Conservation (phyloP, 768 basidiomycete species). For the Amanita muscaria region DNA sequence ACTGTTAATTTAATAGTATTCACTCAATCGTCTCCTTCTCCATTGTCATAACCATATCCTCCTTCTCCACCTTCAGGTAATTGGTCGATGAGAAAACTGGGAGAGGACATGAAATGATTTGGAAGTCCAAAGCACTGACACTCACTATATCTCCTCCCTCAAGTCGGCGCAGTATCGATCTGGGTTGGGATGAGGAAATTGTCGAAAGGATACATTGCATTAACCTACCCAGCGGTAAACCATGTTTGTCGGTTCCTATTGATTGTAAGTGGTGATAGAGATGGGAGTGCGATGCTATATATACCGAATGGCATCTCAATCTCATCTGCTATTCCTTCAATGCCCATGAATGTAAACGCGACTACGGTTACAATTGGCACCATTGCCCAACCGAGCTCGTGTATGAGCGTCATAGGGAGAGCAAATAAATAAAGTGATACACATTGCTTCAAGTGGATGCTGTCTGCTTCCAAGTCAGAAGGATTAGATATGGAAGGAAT, state of each 20-base stretch:
- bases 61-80: conserved; percentile 72
- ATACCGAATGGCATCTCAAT: conserved; percentile 93
- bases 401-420: conserved; percentile 78
- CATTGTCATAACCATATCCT: conserved; percentile 65
- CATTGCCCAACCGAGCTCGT: conserved; percentile 75
- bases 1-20: neutral
- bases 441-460: conserved; percentile 91
- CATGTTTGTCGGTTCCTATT: conserved; percentile 50
- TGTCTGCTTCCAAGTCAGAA: conserved; percentile 35
- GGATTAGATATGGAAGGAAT: neutral
- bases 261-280: conserved; percentile 5
- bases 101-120: conserved; percentile 6
- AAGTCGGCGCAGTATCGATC: conserved; percentile 84
- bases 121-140: conserved; percentile 12
- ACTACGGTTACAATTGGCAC: conserved; percentile 82
- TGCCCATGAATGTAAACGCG: conserved; percentile 87
- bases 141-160: conserved; percentile 77
- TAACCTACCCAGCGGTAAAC: conserved; percentile 64
- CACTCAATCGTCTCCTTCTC: conserved; percentile 71
- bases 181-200: conserved; percentile 15
- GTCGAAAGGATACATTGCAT: neutral
- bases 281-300: conserved; percentile 13
- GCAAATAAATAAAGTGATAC: conserved; percentile 90
- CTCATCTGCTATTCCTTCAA: conserved; percentile 92
- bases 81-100: conserved; percentile 59